A percentile compares a stretch with the other conserved stretches of the same genome.
Conservation (phyloP, 2,329 filamentous ascomycete species). For the Orbilia javanica region DNA sequence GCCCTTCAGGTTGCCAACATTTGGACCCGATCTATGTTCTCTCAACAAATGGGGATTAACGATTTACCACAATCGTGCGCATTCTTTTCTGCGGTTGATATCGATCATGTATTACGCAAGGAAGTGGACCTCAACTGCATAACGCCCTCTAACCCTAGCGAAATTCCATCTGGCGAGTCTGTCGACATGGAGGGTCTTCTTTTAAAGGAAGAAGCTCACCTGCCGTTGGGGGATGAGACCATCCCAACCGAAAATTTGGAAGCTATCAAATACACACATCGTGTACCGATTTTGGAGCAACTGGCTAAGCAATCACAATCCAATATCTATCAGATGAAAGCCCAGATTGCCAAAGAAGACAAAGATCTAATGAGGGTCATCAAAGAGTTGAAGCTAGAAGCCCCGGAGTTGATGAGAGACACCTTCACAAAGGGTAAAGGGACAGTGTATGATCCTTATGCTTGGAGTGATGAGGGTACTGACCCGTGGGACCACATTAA, state of each 20-base stretch:
- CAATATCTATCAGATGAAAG: slow-evolving; percentile 77
- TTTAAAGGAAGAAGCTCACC: slow-evolving; percentile 72
- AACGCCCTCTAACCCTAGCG: slow-evolving; percentile 83
- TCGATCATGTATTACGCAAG: slow-evolving; percentile 95
- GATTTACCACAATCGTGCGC: slow-evolving; percentile 94
- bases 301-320: slow-evolving; percentile 68
- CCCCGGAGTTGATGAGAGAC: slow-evolving; percentile 57
- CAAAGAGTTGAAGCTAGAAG: slow-evolving; percentile 70
- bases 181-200: slow-evolving; percentile 85
- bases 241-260: slow-evolving; percentile 70
- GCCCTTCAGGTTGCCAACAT: slow-evolving; percentile 93
- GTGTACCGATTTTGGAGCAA: slow-evolving; percentile 82
- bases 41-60: slow-evolving; percentile 94
- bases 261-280: slow-evolving; percentile 75
- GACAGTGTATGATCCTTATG: slow-evolving; percentile 21
- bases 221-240: slow-evolving; percentile 11
- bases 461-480: slow-evolving; percentile 28
- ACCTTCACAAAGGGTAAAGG: slow-evolving; percentile 15
- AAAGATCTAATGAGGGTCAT: slow-evolving; percentile 79
- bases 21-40: slow-evolving; percentile 98
- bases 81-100: slow-evolving; percentile 94
- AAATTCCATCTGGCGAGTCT: slow-evolving; percentile 86
- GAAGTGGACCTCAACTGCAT: slow-evolving; percentile 98
- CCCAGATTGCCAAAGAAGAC: slow-evolving; percentile 82
- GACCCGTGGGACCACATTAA: slow-evolving; percentile 26